phyloP scores from a whole-genome alignment of 1,284 basidiomycete genomes.

The Cystobasidium sp. region DNA sequence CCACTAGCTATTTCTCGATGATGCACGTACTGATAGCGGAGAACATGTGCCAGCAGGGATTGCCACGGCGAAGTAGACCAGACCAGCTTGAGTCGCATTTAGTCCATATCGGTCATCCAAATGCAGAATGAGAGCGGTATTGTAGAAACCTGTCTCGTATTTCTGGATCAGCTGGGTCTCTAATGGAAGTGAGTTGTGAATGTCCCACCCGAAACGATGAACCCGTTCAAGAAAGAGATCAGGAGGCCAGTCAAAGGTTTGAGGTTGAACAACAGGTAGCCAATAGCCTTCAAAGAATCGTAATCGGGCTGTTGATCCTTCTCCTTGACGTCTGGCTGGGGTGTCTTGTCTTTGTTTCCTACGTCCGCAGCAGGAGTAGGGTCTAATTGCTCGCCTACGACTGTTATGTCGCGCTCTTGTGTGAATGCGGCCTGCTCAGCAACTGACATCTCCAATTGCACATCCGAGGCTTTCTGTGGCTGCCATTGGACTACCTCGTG shows the following conservation, averaged over 20 bases:
- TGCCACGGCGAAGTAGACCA: conserved; percentile 42
- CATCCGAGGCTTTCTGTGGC: neutral
- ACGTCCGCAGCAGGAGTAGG: neutral
- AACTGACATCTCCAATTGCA: conserved; percentile 15
- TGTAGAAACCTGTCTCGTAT: conserved; percentile 23
- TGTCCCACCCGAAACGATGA: conserved; percentile 26
- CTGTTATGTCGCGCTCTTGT: conserved; percentile 10
- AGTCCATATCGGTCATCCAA: conserved; percentile 32
- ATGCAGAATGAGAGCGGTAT: conserved; percentile 38
- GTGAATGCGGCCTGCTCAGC: conserved; percentile 27
- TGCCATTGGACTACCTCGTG: conserved; percentile 32
- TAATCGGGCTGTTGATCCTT: conserved; percentile 1
- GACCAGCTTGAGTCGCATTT: conserved; percentile 23
- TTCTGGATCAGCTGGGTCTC: neutral
- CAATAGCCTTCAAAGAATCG: conserved; percentile 26
- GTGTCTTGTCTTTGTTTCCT: neutral
- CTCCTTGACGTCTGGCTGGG: neutral
- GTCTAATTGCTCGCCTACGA: neutral
- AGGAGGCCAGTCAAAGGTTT: conserved; percentile 28
- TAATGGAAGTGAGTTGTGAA: neutral
- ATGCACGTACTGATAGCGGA: conserved; percentile 17
- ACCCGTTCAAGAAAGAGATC: conserved; percentile 35
- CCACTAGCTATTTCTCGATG: neutral
- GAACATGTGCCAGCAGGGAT: conserved; percentile 26
- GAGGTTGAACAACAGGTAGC: conserved; percentile 33